Evolutionary conservation across 495 filamentous ascomycete genomes (phyloP).

Genomic region (Amorphotheca resinae): DNA sequence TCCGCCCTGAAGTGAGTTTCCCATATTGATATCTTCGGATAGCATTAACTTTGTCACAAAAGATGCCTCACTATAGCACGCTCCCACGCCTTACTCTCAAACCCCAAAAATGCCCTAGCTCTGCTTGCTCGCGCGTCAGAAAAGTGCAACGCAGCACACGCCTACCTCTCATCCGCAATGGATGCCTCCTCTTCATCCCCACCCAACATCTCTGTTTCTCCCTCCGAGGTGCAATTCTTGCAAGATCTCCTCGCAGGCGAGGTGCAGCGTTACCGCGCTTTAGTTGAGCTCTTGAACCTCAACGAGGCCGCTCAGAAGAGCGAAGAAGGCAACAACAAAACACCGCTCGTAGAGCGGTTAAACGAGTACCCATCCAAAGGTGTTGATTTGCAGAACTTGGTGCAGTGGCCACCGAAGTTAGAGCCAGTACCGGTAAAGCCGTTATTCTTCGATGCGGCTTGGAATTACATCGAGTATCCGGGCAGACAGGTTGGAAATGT

Average conservation of each 20-base stretch:
- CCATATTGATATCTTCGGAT: not conserved
- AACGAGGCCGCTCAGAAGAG: slow-evolving; percentile 23
- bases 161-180: slow-evolving; percentile 25
- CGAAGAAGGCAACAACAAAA: slow-evolving; percentile 3
- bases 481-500: slow-evolving; percentile 30
- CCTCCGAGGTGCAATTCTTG: slow-evolving; percentile 41
- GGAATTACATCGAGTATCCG: slow-evolving; percentile 96
- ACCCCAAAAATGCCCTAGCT: slow-evolving; percentile 72
- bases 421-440: slow-evolving; percentile 86
- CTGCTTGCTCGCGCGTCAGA: slow-evolving; percentile 50
- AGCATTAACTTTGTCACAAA: not conserved
- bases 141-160: slow-evolving; percentile 30
- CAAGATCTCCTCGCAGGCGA: slow-evolving; percentile 48
- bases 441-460: slow-evolving; percentile 89
- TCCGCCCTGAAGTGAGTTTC: slow-evolving; percentile 62
- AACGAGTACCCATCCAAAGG: slow-evolving; percentile 52
- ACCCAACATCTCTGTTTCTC: slow-evolving; percentile 48
- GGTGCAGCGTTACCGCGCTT: slow-evolving; percentile 63
- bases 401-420: slow-evolving; percentile 73
- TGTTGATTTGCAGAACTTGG: slow-evolving; percentile 65
- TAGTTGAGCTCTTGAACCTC: slow-evolving; percentile 66
- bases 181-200: slow-evolving; percentile 22
- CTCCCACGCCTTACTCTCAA: slow-evolving; percentile 64
- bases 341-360: slow-evolving; percentile 56
- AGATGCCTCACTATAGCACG: slow-evolving; percentile 79